Evolutionary conservation across 106 monocot species (phyloP).

Genomic region (Chionographis japonica): DNA sequence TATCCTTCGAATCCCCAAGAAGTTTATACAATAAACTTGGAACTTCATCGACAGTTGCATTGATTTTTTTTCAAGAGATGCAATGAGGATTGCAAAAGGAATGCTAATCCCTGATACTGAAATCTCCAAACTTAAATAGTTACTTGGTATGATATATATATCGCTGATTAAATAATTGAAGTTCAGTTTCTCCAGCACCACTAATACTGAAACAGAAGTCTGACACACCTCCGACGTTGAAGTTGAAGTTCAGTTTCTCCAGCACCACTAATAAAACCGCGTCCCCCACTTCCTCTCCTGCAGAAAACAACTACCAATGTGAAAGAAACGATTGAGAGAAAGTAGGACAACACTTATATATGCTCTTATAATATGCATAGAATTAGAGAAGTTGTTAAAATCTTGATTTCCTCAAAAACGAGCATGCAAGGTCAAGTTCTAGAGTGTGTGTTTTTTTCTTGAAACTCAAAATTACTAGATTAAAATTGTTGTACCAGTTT

Average conservation of each 20-base stretch:
- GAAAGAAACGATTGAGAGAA: background rate
- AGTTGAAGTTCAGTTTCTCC: conserved; percentile 99
- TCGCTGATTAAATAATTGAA: background rate
- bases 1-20: too few relatives aligned
- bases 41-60: background rate
- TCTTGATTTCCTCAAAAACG: too few relatives aligned
- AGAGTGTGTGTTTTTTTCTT: too few relatives aligned
- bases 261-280: conserved; percentile 96
- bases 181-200: background rate
- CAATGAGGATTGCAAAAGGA: background rate
- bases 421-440: too few relatives aligned
- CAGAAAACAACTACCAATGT: conserved; percentile 5
- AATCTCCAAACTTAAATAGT: background rate
- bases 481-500: too few relatives aligned
- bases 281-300: conserved; percentile 95
- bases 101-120: too few relatives aligned
- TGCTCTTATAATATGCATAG: background rate
- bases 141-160: too few relatives aligned
- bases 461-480: too few relatives aligned
- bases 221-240: conserved; percentile 76
- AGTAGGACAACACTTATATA: background rate
- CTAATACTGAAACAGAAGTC: background rate
- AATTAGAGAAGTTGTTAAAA: too few relatives aligned
- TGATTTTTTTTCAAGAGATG: background rate
- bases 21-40: too few relatives aligned